Conservation (phyloP, 2,329 filamentous ascomycete species). For the Drechslerella coelobrocha region DNA sequence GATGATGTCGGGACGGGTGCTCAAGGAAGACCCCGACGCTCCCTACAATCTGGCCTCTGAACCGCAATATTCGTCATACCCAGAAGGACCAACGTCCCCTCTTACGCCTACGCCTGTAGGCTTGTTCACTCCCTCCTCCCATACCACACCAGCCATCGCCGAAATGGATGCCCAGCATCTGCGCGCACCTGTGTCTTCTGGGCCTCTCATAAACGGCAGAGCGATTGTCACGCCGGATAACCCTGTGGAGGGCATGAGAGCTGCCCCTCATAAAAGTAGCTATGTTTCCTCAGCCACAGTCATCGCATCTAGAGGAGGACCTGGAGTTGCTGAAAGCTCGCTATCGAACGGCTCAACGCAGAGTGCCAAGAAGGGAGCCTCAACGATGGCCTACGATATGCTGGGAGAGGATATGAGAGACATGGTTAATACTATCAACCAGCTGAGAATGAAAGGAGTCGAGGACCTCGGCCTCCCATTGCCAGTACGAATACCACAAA, state of each 20-base stretch:
- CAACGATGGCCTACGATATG: slow-evolving; percentile 48
- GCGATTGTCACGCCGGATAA: not conserved
- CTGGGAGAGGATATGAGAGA: slow-evolving; percentile 54
- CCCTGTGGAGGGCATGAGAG: not conserved
- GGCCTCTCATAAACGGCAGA: not conserved
- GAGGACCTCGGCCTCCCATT: slow-evolving; percentile 53
- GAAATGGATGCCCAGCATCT: slow-evolving; percentile 8
- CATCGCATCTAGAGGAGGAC: not conserved
- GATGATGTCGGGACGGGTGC: not conserved
- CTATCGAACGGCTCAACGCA: not conserved
- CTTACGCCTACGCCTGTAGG: slow-evolving; percentile 1
- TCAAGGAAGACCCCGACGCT: slow-evolving; percentile 21
- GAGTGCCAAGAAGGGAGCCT: slow-evolving; percentile 8
- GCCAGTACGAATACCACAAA: slow-evolving; percentile 24
- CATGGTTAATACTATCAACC: slow-evolving; percentile 55
- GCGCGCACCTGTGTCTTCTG: not conserved
- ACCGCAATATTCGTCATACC: not conserved
- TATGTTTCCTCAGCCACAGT: slow-evolving; percentile 2
- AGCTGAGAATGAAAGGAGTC: slow-evolving; percentile 53
- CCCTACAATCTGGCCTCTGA: not conserved
- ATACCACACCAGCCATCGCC: slow-evolving; percentile 13
- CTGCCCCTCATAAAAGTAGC: not conserved
- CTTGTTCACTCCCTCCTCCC: not conserved
- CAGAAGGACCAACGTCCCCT: slow-evolving; percentile 25
- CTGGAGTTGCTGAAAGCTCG: slow-evolving; percentile 8